Evolutionary conservation across 257 asterid species (phyloP), one percentile per base, ranked within the genome.

Genomic region (Primulina eburnea): DNA sequence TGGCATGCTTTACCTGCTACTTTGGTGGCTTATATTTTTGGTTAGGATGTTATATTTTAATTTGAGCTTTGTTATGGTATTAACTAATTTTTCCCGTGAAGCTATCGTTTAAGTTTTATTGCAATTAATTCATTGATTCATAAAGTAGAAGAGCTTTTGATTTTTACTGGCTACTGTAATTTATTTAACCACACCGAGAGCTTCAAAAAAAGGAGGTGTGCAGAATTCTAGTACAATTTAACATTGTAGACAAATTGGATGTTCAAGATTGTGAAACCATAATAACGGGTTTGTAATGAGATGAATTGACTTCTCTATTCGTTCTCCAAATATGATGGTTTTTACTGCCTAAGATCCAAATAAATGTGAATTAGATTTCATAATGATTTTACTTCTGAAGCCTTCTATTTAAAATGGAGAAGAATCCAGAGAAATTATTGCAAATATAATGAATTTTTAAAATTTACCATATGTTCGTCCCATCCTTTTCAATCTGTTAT

Each of bases 51-150:
- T 60, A 63, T 68, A n/a, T 56, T 28, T 2, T 28, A 28, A 12
- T 69, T 76, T 66, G 55, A 37, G 52, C 56, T 70, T 62, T 62
- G 21, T 28, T 38, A 57, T 33, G 24, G 24, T 71, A 40, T 74
- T 63, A 30, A 40, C 50, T 66, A 59, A 40, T 17, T 56, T 69
- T 50, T 50, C 43, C 30, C 20, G 18, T 68, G 52, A 65, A 71
- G 67, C 57, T 71, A 8, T 16, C 17, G 57, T 24, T 64, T 30
- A 57, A 26, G 47, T 67, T 47, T 64, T 47, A 26, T 16, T 64
- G 52, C 52, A 35, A 26, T 47, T 47, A 8, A 6, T 62, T 2
- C 70, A 34, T 53, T 70, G 33, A 57, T 71, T 6, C 16, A 2
- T 70, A 20, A 34, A 63, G 20, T 58, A 28, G 56, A 28, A 64